These are phyloP conservation scores for Polygonum aviculare DNA, from an alignment of 148 eudicot species.

Conservation along the genomic window DNA sequence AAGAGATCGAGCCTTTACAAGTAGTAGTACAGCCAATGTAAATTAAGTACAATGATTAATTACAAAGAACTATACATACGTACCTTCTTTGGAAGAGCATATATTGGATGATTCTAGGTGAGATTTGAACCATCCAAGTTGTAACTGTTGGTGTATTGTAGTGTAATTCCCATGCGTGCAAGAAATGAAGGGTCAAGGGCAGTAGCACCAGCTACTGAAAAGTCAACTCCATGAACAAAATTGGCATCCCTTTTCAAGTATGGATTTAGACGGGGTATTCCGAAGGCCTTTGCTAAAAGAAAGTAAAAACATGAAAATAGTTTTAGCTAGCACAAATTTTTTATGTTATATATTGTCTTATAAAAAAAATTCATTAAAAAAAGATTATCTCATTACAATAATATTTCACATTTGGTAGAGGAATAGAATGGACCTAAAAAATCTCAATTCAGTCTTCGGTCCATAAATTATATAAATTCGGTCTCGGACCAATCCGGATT, in stretches of 20 bases:
- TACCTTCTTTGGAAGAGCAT: conserved; percentile 14
- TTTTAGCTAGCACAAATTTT: no score
- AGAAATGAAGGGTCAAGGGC: conserved; percentile 18
- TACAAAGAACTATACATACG: neutral
- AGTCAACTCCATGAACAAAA: conserved; percentile 31
- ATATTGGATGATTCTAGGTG: conserved; percentile 14
- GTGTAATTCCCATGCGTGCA: neutral
- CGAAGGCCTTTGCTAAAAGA: conserved; percentile 21
- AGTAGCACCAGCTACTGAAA: conserved; percentile 28
- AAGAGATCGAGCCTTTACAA: neutral
- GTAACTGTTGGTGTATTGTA: conserved; percentile 10
- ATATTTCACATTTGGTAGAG: no score
- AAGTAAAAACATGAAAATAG: neutral
- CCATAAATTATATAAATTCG: no score
- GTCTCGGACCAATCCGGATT: no score
- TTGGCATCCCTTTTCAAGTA: conserved; percentile 21
- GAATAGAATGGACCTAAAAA: no score
- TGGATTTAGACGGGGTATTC: conserved; percentile 26
- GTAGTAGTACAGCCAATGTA: neutral
- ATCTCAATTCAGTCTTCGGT: no score
- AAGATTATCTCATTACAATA: no score
- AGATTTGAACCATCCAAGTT: conserved; percentile 29
- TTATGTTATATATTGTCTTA: no score
- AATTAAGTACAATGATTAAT: neutral
- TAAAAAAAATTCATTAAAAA: no score